phyloP scores from a whole-genome alignment of 805 yeast species.

The Pichia scutulata region DNA sequence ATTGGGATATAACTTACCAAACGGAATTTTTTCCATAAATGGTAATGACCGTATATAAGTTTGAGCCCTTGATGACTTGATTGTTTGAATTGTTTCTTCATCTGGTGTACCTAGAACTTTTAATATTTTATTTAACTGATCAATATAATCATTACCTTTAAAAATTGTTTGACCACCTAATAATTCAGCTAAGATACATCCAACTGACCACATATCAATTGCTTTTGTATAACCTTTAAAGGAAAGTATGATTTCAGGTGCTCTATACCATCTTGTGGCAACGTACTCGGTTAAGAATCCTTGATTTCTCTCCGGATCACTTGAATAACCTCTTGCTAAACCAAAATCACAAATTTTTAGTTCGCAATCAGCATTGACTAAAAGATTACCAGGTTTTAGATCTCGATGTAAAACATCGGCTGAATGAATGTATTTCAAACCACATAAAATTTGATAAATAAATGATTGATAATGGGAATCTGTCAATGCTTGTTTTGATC shows the following conservation, averaged over 20 bases:
- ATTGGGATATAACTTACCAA: slow-evolving; percentile 60
- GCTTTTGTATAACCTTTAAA: slow-evolving; percentile 94
- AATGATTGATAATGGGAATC: slow-evolving; percentile 94
- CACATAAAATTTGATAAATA: slow-evolving; percentile 86
- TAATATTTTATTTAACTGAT: slow-evolving; percentile 83
- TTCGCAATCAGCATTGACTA: slow-evolving; percentile 95
- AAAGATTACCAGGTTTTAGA: slow-evolving; percentile 85
- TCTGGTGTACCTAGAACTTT: slow-evolving; percentile 89
- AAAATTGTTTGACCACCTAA: slow-evolving; percentile 87
- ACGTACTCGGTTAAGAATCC: slow-evolving; percentile 97
- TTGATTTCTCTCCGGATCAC: slow-evolving; percentile 73
- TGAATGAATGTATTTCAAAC: slow-evolving; percentile 87
- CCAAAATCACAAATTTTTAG: slow-evolving; percentile 96
- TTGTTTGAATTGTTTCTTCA: slow-evolving; percentile 55
- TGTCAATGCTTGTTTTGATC: slow-evolving; percentile 87
- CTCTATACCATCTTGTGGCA: slow-evolving; percentile 98
- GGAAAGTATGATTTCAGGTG: slow-evolving; percentile 94
- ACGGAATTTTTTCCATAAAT: slow-evolving; percentile 72
- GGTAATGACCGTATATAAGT: slow-evolving; percentile 86
- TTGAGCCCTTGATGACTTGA: slow-evolving; percentile 85
- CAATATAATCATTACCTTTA: slow-evolving; percentile 93
- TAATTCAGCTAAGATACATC: slow-evolving; percentile 92
- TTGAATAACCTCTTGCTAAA: slow-evolving; percentile 83
- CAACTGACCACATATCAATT: slow-evolving; percentile 96
- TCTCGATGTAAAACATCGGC: slow-evolving; percentile 96